These are phyloP conservation scores for Aspergillus homomorphus DNA, from an alignment of 495 filamentous ascomycete genomes.

Conservation along the genomic window DNA sequence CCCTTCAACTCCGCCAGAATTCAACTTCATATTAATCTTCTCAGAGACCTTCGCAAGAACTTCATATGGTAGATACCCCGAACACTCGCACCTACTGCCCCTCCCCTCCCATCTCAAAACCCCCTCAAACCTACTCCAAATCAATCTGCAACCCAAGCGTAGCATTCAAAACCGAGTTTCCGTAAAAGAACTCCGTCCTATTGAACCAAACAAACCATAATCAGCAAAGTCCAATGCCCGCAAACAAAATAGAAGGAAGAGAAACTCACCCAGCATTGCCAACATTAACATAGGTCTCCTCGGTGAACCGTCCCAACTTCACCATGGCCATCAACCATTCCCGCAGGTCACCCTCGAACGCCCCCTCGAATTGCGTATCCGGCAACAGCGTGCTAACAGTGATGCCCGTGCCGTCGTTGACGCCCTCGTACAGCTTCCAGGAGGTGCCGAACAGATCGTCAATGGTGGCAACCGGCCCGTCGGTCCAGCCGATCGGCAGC, in stretches of 20 bases:
- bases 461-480: slow-evolving; percentile 26
- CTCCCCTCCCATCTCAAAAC: too few relatives aligned
- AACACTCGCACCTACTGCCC: too few relatives aligned
- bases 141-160: slow-evolving; percentile 30
- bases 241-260: neutral
- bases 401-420: slow-evolving; percentile 32
- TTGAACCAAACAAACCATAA: too few relatives aligned
- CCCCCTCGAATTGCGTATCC: slow-evolving; percentile 32
- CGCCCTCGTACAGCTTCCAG: slow-evolving; percentile 37
- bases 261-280: slow-evolving; percentile 37
- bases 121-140: slow-evolving; percentile 6
- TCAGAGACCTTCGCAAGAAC: too few relatives aligned
- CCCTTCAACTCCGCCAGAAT: too few relatives aligned
- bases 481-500: slow-evolving; percentile 35
- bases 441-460: slow-evolving; percentile 32
- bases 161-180: slow-evolving; percentile 29
- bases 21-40: too few relatives aligned
- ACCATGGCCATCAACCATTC: slow-evolving; percentile 36
- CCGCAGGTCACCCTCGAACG: slow-evolving; percentile 35
- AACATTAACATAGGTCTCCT: slow-evolving; percentile 31
- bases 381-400: slow-evolving; percentile 35
- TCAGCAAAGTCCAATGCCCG: neutral
- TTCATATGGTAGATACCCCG: too few relatives aligned
- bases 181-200: slow-evolving; percentile 38
- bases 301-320: slow-evolving; percentile 23